Percentiles rank a stretch among this genome's conserved stretches.
Conservation (phyloP, 352 stramenopile genomes). For the Pythium utonaiense region DNA sequence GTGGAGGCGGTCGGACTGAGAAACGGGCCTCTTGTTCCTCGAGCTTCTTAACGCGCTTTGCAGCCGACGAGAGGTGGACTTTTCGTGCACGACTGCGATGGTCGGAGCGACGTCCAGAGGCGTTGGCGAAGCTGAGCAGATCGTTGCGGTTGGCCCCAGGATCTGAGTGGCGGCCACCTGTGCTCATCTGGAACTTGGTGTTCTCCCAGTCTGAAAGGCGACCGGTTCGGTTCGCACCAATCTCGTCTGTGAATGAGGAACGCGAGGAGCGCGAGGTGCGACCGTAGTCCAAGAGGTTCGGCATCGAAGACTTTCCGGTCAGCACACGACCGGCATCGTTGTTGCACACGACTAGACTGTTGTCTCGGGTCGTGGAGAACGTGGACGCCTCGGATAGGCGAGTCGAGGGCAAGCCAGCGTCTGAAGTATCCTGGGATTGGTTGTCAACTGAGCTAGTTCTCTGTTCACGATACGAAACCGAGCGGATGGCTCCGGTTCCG, state of each 20-base stretch:
- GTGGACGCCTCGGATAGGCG: background rate
- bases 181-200: slow-evolving; percentile 42
- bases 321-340: slow-evolving; percentile 34
- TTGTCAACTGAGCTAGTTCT: slow-evolving; percentile 17
- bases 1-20: slow-evolving; percentile 26
- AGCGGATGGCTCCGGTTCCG: background rate
- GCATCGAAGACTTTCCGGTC: slow-evolving; percentile 37
- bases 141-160: slow-evolving; percentile 59
- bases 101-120: slow-evolving; percentile 39
- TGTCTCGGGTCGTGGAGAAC: background rate
- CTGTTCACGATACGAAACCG: slow-evolving; percentile 6
- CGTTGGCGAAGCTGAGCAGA: slow-evolving; percentile 62
- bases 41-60: slow-evolving; percentile 81
- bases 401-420: background rate
- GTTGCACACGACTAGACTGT: background rate
- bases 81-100: slow-evolving; percentile 44
- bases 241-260: slow-evolving; percentile 59
- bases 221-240: background rate
- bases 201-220: slow-evolving; percentile 50
- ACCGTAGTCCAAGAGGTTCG: slow-evolving; percentile 53
- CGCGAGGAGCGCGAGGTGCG: slow-evolving; percentile 29
- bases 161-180: slow-evolving; percentile 59
- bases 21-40: slow-evolving; percentile 78
- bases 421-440: background rate
- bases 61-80: slow-evolving; percentile 74